These are phyloP conservation scores for Penicillium steckii DNA, from an alignment of 495 filamentous ascomycete species.

Conservation along the genomic window DNA sequence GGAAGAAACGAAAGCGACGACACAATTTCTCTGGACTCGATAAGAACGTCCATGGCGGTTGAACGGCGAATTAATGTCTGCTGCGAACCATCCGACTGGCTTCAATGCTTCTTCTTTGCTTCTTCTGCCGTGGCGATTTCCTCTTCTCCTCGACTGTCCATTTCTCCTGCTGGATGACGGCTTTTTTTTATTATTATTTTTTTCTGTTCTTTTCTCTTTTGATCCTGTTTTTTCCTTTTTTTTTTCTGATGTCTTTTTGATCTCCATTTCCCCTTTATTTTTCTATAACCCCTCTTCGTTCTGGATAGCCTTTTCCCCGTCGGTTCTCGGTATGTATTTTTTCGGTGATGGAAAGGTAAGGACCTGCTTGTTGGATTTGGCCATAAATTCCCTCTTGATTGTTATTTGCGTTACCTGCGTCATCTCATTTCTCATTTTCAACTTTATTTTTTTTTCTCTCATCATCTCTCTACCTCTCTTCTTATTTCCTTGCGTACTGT, in stretches of 20 bases:
- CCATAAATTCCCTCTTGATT: constrained; percentile 28
- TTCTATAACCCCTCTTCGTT: constrained; percentile 25
- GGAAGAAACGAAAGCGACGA: constrained; percentile 35
- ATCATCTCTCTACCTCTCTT: background rate
- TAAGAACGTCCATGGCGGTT: constrained; percentile 11
- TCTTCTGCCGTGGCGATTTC: constrained; percentile 6
- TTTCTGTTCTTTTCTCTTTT: constrained; percentile 18
- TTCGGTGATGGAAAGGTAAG: constrained; percentile 30
- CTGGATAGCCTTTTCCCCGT: constrained; percentile 34
- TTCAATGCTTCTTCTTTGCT: constrained; percentile 10
- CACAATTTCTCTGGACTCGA: constrained; percentile 26
- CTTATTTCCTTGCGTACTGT: constrained; percentile 22
- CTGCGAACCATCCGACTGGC: background rate
- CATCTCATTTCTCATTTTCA: constrained; percentile 23
- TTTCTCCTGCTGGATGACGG: constrained; percentile 21
- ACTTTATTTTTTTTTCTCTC: background rate
- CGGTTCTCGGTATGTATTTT: constrained; percentile 41
- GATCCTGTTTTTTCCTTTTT: constrained; percentile 15
- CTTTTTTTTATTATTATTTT: constrained; percentile 34
- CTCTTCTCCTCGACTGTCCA: constrained; percentile 3
- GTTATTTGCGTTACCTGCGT: constrained; percentile 19
- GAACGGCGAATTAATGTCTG: background rate
- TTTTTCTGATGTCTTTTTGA: constrained; percentile 16
- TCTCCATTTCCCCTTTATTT: constrained; percentile 15
- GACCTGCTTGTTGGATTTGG: constrained; percentile 35